These are phyloP conservation scores for Fusarium robinianum DNA, from an alignment of 2,329 filamentous ascomycete species.

Conservation along the genomic window DNA sequence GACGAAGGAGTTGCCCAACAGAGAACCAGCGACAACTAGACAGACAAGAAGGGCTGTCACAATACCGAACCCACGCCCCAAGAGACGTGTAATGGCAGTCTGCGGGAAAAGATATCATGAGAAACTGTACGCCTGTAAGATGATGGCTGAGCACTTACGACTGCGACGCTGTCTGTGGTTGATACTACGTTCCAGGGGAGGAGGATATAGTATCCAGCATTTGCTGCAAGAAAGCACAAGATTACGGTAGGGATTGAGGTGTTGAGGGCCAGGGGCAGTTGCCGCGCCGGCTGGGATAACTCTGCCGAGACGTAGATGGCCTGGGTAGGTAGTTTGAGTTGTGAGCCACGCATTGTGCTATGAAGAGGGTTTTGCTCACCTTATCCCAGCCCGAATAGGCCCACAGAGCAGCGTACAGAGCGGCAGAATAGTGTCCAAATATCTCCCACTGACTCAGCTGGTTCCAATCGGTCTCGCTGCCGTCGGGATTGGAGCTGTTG, in stretches of 20 bases:
- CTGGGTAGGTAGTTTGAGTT: constrained; percentile 42
- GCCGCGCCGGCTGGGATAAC: constrained; percentile 53
- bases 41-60: constrained; percentile 61
- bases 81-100: constrained; percentile 59
- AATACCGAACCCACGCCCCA: constrained; percentile 59
- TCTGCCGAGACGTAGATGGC: constrained; percentile 61
- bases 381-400: constrained; percentile 71
- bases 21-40: constrained; percentile 63
- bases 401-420: constrained; percentile 66
- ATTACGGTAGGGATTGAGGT: constrained; percentile 63
- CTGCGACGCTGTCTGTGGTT: constrained; percentile 64
- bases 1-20: constrained; percentile 66
- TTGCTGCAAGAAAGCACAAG: constrained; percentile 62
- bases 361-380: constrained; percentile 43
- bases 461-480: constrained; percentile 53
- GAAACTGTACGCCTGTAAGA: too few relatives aligned
- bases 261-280: constrained; percentile 65
- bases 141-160: constrained; percentile 49
- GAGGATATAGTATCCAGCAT: constrained; percentile 65
- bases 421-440: constrained; percentile 63
- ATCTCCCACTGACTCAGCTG: constrained; percentile 59
- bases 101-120: constrained; percentile 29
- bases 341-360: neutral
- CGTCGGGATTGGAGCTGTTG: constrained; percentile 55
- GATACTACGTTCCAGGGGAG: constrained; percentile 63